Percentiles rank a stretch among this genome's conserved stretches.
Conservation (phyloP, 805 yeast species). For the Ogataea zsoltii region DNA sequence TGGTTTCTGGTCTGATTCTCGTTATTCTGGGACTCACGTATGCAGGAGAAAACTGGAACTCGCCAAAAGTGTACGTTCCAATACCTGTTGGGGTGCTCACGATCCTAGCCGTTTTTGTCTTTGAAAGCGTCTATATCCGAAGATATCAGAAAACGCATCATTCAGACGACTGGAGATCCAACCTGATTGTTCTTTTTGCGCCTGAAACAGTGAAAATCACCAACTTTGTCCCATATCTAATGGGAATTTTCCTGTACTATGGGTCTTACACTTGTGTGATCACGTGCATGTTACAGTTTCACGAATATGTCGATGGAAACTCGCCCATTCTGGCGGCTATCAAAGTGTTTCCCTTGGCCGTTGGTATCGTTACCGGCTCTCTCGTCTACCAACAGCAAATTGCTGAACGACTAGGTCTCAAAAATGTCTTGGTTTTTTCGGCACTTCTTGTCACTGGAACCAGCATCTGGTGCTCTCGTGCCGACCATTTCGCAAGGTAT, state of each 20-base stretch:
- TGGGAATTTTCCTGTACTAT: constrained; percentile 15
- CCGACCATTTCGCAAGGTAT: constrained; percentile 15
- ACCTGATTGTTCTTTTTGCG: constrained; percentile 24
- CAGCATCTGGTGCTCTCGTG: constrained; percentile 25
- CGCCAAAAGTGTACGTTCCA: constrained; percentile 43
- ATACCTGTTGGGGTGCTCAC: constrained; percentile 39
- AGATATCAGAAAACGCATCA: constrained; percentile 44
- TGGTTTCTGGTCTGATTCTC: constrained; percentile 40
- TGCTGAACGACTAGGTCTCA: constrained; percentile 25
- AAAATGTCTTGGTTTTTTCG: constrained; percentile 17
- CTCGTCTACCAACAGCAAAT: constrained; percentile 17
- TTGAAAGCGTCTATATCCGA: constrained; percentile 42
- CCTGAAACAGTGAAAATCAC: no score
- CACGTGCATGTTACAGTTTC: constrained; percentile 5
- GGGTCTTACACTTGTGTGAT: constrained; percentile 14
- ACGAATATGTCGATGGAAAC: constrained; percentile 31
- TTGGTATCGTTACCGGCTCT: constrained; percentile 35
- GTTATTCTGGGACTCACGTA: constrained; percentile 46
- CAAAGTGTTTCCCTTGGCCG: constrained; percentile 37
- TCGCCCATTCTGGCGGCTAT: constrained; percentile 39
- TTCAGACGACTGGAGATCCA: constrained; percentile 31
- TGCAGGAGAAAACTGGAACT: constrained; percentile 41
- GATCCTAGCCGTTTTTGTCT: constrained; percentile 28
- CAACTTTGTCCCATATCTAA: no score
- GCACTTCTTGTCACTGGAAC: constrained; percentile 12